Evolutionary conservation across 441 rosid species (phyloP).

Genomic region (Populus tomentosa): DNA sequence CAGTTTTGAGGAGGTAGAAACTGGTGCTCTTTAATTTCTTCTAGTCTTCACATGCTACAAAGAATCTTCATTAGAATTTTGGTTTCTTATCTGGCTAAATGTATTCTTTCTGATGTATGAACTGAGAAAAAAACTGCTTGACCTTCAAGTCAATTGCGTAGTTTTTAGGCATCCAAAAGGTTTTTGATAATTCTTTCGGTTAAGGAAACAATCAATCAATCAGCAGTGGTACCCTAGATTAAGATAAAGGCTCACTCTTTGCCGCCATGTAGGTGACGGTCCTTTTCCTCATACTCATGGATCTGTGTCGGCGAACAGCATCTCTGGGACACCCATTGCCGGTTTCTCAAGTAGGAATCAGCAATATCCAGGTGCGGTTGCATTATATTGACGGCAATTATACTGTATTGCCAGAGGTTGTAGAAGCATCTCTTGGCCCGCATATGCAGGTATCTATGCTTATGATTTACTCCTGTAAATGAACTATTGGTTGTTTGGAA

Average conservation of each 20-base stretch:
- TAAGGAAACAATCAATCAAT: background rate
- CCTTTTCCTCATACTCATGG: conserved; percentile 96
- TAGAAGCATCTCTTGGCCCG: conserved; percentile 99
- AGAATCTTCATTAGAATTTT: background rate
- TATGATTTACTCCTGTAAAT: conserved; percentile 1
- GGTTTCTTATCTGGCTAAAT: background rate
- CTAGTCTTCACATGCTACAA: background rate
- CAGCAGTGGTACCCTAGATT: background rate
- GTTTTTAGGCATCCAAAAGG: background rate
- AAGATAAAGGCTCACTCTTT: conserved; percentile 9
- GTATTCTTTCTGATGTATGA: no score
- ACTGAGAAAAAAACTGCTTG: background rate
- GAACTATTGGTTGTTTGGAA: background rate
- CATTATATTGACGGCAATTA: conserved; percentile 98
- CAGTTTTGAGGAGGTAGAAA: conserved; percentile 91
- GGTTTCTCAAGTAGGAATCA: conserved; percentile 88
- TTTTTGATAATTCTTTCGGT: background rate
- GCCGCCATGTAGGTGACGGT: conserved; percentile 74
- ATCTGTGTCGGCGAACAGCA: conserved; percentile 91
- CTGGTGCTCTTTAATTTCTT: conserved; percentile 8
- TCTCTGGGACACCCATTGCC: conserved; percentile 79
- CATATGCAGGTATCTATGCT: conserved; percentile 85
- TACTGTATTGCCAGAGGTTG: conserved; percentile 98
- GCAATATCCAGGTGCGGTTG: conserved; percentile 91
- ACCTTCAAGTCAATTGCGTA: background rate